Percentiles rank a stretch among this genome's conserved stretches.
phyloP scores from a whole-genome alignment of 139 green algal genomes.

The Chlamydomonas schloesseri region DNA sequence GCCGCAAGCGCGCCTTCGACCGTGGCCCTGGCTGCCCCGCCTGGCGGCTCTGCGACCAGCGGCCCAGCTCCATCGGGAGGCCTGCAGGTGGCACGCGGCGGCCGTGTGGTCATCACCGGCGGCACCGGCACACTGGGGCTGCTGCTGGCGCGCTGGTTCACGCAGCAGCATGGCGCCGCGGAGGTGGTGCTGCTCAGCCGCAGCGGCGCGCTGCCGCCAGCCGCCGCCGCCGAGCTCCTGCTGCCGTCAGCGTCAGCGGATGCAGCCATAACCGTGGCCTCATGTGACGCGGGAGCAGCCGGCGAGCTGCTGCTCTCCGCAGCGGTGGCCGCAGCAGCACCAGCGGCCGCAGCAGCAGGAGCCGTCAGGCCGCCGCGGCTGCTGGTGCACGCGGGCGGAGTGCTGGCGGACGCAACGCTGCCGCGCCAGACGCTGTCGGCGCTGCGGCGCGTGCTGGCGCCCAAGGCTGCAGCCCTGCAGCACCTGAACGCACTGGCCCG shows the following conservation, averaged over 20 bases:
- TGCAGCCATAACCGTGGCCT: constrained; percentile 1
- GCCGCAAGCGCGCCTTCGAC: neutral
- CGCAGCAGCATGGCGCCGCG: constrained; percentile 7
- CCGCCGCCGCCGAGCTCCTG: neutral
- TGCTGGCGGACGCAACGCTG: constrained; percentile 79
- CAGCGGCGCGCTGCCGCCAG: constrained; percentile 6
- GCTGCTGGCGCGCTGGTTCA: constrained; percentile 68
- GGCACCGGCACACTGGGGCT: constrained; percentile 74
- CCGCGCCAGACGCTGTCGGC: constrained; percentile 63
- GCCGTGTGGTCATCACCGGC: constrained; percentile 67
- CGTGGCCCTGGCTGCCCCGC: neutral
- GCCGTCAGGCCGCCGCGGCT: too few relatives aligned
- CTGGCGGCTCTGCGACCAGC: neutral
- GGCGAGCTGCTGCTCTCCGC: neutral
- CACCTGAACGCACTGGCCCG: neutral
- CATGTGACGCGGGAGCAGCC: constrained; percentile 1
- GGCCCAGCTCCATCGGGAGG: neutral
- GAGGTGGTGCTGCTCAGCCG: constrained; percentile 45
- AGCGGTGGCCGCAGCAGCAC: too few relatives aligned
- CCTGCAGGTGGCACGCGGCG: neutral
- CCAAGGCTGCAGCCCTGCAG: constrained; percentile 53
- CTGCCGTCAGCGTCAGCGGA: neutral
- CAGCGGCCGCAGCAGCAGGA: too few relatives aligned
- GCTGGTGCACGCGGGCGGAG: constrained; percentile 82
- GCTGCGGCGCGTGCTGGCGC: constrained; percentile 59